Evolutionary conservation across 352 stramenopile genomes (phyloP), one percentile per base, ranked within the genome.

Genomic region (Pythium guiyangense): DNA sequence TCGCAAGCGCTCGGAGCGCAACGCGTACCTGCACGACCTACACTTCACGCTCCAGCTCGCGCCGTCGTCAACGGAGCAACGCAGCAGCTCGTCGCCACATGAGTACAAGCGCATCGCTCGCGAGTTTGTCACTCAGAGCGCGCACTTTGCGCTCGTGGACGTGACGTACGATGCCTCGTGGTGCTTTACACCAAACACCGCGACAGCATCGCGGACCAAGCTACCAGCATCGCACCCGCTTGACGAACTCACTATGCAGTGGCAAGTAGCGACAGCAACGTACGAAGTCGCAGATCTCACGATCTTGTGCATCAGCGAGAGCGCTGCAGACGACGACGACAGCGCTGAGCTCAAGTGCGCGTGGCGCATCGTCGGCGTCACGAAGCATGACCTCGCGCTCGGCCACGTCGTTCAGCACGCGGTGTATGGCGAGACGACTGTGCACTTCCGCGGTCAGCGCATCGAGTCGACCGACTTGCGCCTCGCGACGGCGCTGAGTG

Each of bases 131-230:
- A 44, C 39, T 3, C 69, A 52, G 50, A 74, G 66, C n/a, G 34
- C 76, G 35, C 71, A 80, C 51, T 69, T 76, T n/a, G 55, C 62
- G 26, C 44, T 80, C 14, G 57, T 76, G 27, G 71, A 80, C 29
- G n/a, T 40, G 11, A 56, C 64, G 52, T 77, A 77, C 52, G 29
- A 29, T 17, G 61, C 51, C 17, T 53, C 49, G 9, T 63, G 57
- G 57, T 59, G 57, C 50, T 48, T 57, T 17, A 37, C 55, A 6
- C 54, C 1, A 37, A 25, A 20, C 60, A 26, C 26, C 39, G 18
- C 39, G 14, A 44, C 3, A 1, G 26, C 50, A 26, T 22, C 15
- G 50, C 1, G n/a, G 9, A 26, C 26, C 34, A 22, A 34, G 29
- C 35, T 25, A 11, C 26, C n/a, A 22, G 54, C 26, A 43, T 42